These are phyloP conservation scores for Pleurotus tuoliensis DNA, from an alignment of 768 basidiomycete species.

Conservation along the genomic window DNA sequence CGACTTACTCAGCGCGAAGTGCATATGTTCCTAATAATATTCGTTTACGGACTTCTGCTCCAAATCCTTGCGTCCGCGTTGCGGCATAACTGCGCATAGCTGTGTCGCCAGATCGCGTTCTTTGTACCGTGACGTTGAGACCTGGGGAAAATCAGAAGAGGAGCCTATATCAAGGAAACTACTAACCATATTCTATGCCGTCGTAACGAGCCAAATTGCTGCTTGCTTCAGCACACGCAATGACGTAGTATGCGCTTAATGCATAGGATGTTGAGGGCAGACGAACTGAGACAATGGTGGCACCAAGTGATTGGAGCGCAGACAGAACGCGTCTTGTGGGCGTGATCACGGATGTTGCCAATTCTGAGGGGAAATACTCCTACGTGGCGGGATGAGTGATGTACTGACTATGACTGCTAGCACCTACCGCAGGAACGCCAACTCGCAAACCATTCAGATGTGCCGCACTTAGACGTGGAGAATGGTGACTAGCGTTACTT, in stretches of 20 bases:
- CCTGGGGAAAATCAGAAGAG: conserved; percentile 31
- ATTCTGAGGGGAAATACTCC: conserved; percentile 81
- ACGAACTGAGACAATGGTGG: conserved; percentile 66
- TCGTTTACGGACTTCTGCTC: conserved; percentile 80
- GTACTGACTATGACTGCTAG: background rate
- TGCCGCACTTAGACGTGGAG: background rate
- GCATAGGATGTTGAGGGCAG: conserved; percentile 67
- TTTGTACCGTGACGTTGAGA: conserved; percentile 30
- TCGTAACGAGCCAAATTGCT: conserved; percentile 91
- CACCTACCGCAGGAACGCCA: conserved; percentile 67
- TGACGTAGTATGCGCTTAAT: conserved; percentile 92
- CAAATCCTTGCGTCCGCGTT: conserved; percentile 71
- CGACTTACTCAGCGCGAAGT: conserved; percentile 80
- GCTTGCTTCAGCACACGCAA: conserved; percentile 90
- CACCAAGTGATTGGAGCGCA: conserved; percentile 47
- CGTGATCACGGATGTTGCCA: conserved; percentile 41
- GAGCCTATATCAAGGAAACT: background rate
- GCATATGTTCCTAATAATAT: conserved; percentile 90
- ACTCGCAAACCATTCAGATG: conserved; percentile 48
- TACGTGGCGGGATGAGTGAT: conserved; percentile 18
- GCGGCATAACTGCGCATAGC: conserved; percentile 42
- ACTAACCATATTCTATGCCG: conserved; percentile 76
- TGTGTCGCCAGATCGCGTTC: background rate
- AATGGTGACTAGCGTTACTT: conserved; percentile 13
- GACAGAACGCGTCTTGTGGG: conserved; percentile 44